Evolutionary conservation across 2,329 filamentous ascomycete species (phyloP).

Genomic region (Neofusicoccum ribis): DNA sequence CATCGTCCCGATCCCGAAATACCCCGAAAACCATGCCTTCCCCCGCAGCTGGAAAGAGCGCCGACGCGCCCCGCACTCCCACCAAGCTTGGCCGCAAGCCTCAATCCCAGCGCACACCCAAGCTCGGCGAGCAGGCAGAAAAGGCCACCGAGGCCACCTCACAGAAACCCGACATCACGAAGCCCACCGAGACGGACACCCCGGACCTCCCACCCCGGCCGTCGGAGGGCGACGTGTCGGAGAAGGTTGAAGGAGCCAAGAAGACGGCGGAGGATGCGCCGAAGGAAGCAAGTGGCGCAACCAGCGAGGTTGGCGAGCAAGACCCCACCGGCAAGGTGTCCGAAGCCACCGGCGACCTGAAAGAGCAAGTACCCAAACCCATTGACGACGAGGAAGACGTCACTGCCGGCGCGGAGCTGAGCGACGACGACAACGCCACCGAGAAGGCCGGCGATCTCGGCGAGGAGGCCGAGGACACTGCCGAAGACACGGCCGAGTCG

Average conservation of each 20-base stretch:
- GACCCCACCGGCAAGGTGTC: conserved; percentile 48
- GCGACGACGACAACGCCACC: conserved; percentile 44
- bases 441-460: conserved; percentile 43
- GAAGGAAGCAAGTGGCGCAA: conserved; percentile 34
- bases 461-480: conserved; percentile 29
- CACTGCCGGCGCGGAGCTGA: conserved; percentile 32
- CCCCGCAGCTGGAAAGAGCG: conserved; percentile 50
- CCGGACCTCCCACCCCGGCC: conserved; percentile 34
- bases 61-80: conserved; percentile 50
- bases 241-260: conserved; percentile 32
- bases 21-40: conserved; percentile 45
- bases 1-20: conserved; percentile 27
- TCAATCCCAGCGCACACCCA: conserved; percentile 39
- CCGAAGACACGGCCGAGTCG: conserved; percentile 10
- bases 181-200: conserved; percentile 36
- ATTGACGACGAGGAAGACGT: conserved; percentile 42
- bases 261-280: conserved; percentile 33
- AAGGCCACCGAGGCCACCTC: not conserved
- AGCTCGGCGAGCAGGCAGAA: conserved; percentile 40
- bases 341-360: conserved; percentile 46
- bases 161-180: conserved; percentile 19
- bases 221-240: conserved; percentile 32
- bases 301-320: conserved; percentile 36
- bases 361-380: conserved; percentile 49
- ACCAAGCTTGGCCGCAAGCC: conserved; percentile 52